Base-by-base conservation (phyloP, 305 asterid genomes). In the Solanum aculeatissimum region DNA sequence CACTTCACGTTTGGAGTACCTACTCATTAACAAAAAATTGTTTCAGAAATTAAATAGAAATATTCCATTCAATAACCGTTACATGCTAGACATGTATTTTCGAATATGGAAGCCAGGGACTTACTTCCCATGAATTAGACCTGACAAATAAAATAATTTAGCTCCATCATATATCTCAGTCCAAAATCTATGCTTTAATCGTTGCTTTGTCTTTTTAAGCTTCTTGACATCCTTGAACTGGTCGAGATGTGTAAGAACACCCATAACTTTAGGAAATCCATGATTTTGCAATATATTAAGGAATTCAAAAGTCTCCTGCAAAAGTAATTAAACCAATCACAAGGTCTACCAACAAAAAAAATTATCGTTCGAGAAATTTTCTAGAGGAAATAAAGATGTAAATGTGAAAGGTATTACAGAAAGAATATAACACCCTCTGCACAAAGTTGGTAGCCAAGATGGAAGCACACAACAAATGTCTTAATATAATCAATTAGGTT, bases 101-200 rank as follows among this genome's bases (percentile, higher is more conserved):
- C n/a, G 23, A 65, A 12, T 68, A 54, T 13, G 51, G 74, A 65
- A 83, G 53, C 55, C 43, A 57, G 3, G 27, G 23, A 86, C 99
- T 90, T 90, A 97, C 99, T 92, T 97, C 80, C 97, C 98, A 91
- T 97, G 97, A 87, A 94, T 91, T 86, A 95, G 99, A 85, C 99
- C 99, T 85, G 99, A 97, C 84, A 97, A 89, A 90, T 97, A 97
- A 89, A 93, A 97, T 82, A 97, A 87, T 85, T 97, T 97, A 86
- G 98, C 99, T 80, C 99, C 99, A 88, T 93, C 96, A 87, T 97
- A 95, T 45, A 94, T 95, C 92, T 97, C 99, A 69, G 99, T 97
- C 99, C 99, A 97, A 88, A 97, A 97, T 38, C 99, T 97, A 89
- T 97, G 99, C 91, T 97, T 97, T 89, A 95, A 94, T n/a, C 97